Evolutionary conservation across 306 rosid species (phyloP).

Genomic region (Cucurbita ficifolia): DNA sequence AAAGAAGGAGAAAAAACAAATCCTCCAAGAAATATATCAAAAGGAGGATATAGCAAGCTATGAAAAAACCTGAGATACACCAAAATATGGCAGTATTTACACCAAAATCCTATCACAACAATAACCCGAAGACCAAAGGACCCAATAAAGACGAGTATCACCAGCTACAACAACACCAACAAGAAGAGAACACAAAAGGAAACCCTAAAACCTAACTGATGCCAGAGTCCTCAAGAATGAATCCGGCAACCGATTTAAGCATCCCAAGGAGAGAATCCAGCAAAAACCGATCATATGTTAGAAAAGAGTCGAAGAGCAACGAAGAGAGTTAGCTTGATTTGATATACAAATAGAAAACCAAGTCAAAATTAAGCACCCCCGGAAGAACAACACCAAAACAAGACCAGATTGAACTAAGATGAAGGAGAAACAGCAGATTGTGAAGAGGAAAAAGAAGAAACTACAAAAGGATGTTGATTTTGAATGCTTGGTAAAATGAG

Average conservation of each 20-base stretch:
- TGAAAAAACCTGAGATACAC: slow-evolving; percentile 5
- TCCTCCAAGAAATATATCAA: slow-evolving; percentile 50
- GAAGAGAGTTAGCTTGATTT: background rate
- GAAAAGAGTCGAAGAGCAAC: background rate
- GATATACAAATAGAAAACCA: background rate
- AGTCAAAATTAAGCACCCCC: background rate
- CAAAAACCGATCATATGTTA: background rate
- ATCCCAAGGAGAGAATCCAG: slow-evolving; percentile 22
- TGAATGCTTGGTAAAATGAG: slow-evolving; percentile 59
- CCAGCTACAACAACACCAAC: slow-evolving; percentile 8
- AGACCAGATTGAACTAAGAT: background rate
- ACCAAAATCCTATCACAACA: slow-evolving; percentile 17
- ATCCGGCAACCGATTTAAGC: slow-evolving; percentile 32
- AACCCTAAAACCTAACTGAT: slow-evolving; percentile 26
- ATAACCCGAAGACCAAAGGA: slow-evolving; percentile 13
- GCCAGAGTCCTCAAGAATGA: slow-evolving; percentile 42
- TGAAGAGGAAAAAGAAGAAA: background rate
- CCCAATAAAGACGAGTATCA: background rate
- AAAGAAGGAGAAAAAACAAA: slow-evolving; percentile 10
- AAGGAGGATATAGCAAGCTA: slow-evolving; percentile 27
- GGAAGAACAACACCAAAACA: background rate
- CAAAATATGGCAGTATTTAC: slow-evolving; percentile 35
- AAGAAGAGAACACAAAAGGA: background rate
- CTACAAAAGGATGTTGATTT: slow-evolving; percentile 3
- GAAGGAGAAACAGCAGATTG: background rate